phyloP scores from a whole-genome alignment of 202 grass and related monocot genomes.

The Thinopyrum obtusiflorum region DNA sequence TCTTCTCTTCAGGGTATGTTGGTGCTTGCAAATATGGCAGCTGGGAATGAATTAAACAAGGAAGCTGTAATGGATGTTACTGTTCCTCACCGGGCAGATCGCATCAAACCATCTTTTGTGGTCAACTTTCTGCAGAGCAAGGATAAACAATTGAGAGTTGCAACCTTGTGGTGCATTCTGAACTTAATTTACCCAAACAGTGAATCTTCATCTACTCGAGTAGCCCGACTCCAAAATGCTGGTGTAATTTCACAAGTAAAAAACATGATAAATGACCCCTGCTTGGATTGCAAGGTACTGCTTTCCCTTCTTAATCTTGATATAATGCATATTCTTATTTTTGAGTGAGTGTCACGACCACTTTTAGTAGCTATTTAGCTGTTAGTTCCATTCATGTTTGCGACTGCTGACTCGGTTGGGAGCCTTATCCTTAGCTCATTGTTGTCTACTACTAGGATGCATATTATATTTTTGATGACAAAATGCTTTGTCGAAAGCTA shows the following conservation, averaged over 20 bases:
- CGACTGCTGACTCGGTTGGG: neutral
- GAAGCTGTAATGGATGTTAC: conserved; percentile 72
- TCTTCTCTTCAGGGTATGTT: conserved; percentile 75
- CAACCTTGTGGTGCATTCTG: conserved; percentile 80
- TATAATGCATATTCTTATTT: neutral
- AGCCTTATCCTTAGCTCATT: neutral
- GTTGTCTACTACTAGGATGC: neutral
- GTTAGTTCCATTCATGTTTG: neutral
- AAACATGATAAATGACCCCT: conserved; percentile 83
- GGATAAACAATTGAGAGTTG: conserved; percentile 67
- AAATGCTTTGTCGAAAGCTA: neutral
- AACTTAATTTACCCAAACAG: conserved; percentile 70
- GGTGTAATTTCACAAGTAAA: conserved; percentile 88
- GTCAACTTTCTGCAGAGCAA: conserved; percentile 86
- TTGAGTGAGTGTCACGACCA: neutral
- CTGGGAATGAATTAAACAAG: conserved; percentile 57
- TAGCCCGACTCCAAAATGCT: conserved; percentile 55
- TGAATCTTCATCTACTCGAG: conserved; percentile 48
- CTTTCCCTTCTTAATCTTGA: neutral
- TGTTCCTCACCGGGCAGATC: conserved; percentile 40
- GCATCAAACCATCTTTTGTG: conserved; percentile 37
- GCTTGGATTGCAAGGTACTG: conserved; percentile 93
- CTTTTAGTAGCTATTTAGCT: conserved; percentile 6
- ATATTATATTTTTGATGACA: neutral
- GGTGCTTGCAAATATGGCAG: conserved; percentile 85